Conservation (phyloP, 768 basidiomycete genomes). For the Multifurca ochricompacta region DNA sequence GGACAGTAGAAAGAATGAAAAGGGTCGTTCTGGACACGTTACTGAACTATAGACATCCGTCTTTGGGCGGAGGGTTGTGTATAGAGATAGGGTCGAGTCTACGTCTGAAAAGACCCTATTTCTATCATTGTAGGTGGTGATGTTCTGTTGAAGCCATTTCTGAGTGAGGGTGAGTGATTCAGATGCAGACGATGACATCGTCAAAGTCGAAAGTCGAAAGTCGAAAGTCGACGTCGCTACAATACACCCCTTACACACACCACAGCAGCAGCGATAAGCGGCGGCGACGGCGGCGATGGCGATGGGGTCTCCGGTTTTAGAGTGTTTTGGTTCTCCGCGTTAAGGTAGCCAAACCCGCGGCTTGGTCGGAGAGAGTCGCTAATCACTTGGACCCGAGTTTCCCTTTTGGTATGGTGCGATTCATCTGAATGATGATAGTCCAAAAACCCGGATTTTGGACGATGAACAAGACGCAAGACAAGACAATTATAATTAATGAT, state of each 20-base stretch:
- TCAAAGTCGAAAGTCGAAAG: too few species aligned
- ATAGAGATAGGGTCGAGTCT: conserved; percentile 47
- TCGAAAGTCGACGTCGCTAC: too few species aligned
- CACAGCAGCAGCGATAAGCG: background rate
- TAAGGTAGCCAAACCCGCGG: conserved; percentile 1
- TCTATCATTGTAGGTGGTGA: conserved; percentile 44
- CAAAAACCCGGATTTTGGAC: conserved; percentile 1
- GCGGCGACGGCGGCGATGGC: background rate
- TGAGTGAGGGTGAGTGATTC: conserved; percentile 36
- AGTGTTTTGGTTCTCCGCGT: conserved; percentile 2
- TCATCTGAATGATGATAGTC: conserved; percentile 1
- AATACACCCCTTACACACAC: too few species aligned
- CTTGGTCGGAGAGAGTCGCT: background rate
- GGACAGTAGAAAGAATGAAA: conserved; percentile 14
- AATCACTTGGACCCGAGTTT: conserved; percentile 5
- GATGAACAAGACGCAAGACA: too few species aligned
- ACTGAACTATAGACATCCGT: conserved; percentile 70
- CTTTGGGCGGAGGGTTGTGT: conserved; percentile 60
- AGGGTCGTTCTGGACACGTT: conserved; percentile 3
- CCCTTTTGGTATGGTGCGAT: conserved; percentile 16
- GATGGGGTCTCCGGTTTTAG: conserved; percentile 4
- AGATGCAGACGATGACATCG: conserved; percentile 23
- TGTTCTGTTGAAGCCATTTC: conserved; percentile 61
- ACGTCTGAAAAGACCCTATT: conserved; percentile 59
- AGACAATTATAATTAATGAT: too few species aligned